Evolutionary conservation across 2,329 filamentous ascomycete species (phyloP).

Genomic region (Aspergillus sp.): DNA sequence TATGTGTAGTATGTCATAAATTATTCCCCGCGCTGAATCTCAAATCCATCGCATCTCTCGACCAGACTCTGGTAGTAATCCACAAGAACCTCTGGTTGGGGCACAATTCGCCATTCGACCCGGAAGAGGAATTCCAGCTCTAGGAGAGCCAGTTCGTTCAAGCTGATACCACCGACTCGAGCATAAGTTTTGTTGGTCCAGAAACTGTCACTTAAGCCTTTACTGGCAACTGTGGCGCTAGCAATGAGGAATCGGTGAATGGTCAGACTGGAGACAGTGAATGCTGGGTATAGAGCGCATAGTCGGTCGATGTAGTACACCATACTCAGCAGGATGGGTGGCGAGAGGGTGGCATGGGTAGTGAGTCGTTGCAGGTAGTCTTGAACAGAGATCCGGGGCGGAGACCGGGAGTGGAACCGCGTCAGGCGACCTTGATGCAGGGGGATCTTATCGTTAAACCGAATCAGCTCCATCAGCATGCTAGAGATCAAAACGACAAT

Average conservation of each 20-base stretch:
- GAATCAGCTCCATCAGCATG: slow-evolving; percentile 93
- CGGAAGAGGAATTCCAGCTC: slow-evolving; percentile 90
- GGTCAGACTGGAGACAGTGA: slow-evolving; percentile 93
- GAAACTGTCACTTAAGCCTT: slow-evolving; percentile 92
- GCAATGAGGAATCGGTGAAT: slow-evolving; percentile 97
- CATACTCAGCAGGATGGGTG: slow-evolving; percentile 94
- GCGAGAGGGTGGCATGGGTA: slow-evolving; percentile 87
- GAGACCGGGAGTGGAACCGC: slow-evolving; percentile 84
- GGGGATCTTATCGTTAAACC: slow-evolving; percentile 84
- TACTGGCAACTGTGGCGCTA: slow-evolving; percentile 89
- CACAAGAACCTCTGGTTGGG: slow-evolving; percentile 85
- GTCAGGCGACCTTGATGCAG: slow-evolving; percentile 82
- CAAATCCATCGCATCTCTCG: slow-evolving; percentile 58
- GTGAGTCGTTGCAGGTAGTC: slow-evolving; percentile 92
- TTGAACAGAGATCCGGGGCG: slow-evolving; percentile 87
- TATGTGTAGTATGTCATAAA: too few species aligned
- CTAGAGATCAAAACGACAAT: slow-evolving; percentile 86
- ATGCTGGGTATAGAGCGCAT: slow-evolving; percentile 85
- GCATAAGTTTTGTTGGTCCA: slow-evolving; percentile 99
- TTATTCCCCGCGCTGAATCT: slow-evolving; percentile 38
- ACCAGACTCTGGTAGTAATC: slow-evolving; percentile 91
- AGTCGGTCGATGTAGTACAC: slow-evolving; percentile 97
- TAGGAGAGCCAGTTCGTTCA: slow-evolving; percentile 82
- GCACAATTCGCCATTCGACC: slow-evolving; percentile 95
- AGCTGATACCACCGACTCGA: slow-evolving; percentile 83